Percentiles rank a stretch among this genome's conserved stretches.
phyloP scores from a whole-genome alignment of 2,329 filamentous ascomycete species.

The Pseudocercospora fijiensis region DNA sequence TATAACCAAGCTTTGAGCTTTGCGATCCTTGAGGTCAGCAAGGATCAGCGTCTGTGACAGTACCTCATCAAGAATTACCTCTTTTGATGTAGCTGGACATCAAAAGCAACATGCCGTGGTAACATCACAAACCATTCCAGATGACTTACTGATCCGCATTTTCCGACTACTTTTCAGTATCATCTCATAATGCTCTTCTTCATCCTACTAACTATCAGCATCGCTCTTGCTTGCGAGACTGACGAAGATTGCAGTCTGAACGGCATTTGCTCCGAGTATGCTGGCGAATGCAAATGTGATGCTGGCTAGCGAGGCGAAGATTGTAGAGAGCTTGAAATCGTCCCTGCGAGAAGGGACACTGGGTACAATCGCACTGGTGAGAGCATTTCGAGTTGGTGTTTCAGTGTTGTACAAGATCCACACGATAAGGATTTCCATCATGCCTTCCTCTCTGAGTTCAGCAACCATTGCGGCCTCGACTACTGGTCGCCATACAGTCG shows the following conservation, averaged over 20 bases:
- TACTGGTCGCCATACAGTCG: constrained; percentile 10
- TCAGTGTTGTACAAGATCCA: constrained; percentile 1
- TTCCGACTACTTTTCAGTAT: not conserved
- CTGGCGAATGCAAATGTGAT: not conserved
- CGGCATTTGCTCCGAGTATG: not conserved
- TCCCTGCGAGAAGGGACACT: not conserved
- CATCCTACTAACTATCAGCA: not conserved
- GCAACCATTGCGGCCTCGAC: constrained; percentile 6
- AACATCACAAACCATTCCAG: not conserved
- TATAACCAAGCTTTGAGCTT: not conserved
- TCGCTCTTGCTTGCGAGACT: not conserved
- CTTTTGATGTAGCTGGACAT: not conserved
- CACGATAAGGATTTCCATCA: not conserved
- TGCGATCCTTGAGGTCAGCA: not conserved
- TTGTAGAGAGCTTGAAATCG: constrained; percentile 1
- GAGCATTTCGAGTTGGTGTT: constrained; percentile 5
- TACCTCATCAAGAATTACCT: not conserved
- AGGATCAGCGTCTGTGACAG: not conserved
- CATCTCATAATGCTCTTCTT: not conserved
- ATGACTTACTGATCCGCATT: not conserved
- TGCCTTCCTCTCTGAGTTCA: constrained; percentile 7
- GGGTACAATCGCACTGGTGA: constrained; percentile 10
- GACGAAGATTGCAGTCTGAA: constrained; percentile 9
- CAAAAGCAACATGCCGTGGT: not conserved
- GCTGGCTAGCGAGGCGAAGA: constrained; percentile 1